Evolutionary conservation across 345 rosid species (phyloP).

Genomic region (Hibiscus mutabilis): DNA sequence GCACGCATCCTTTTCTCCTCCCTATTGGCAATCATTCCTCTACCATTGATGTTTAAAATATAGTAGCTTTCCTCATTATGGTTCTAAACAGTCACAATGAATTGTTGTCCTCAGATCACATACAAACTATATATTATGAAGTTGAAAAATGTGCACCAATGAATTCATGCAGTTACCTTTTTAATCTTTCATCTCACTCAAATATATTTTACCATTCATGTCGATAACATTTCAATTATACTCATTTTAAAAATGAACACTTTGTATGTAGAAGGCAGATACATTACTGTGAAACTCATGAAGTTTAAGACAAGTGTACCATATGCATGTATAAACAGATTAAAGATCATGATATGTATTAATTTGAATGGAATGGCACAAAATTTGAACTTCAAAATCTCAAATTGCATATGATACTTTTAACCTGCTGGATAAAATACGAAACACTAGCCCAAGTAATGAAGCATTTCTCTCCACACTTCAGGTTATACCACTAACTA

Average conservation of each 20-base stretch:
- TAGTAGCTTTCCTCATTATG: background rate
- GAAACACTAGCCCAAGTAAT: background rate
- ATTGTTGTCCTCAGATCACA: background rate
- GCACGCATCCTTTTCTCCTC: background rate
- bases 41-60: background rate
- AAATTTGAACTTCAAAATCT: background rate
- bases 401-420: background rate
- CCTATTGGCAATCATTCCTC: background rate
- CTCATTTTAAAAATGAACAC: background rate
- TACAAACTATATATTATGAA: background rate
- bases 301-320: background rate
- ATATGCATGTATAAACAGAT: no score
- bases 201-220: slow-evolving; percentile 1
- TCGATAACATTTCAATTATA: no score
- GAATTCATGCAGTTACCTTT: background rate
- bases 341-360: no score
- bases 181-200: background rate
- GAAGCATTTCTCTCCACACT: background rate
- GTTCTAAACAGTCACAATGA: background rate
- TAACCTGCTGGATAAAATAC: background rate
- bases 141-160: no score
- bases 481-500: background rate
- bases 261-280: background rate
- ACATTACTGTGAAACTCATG: background rate
- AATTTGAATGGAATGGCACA: background rate